Conservation (phyloP, 352 stramenopile species). For the Saprolegnia diclina region DNA sequence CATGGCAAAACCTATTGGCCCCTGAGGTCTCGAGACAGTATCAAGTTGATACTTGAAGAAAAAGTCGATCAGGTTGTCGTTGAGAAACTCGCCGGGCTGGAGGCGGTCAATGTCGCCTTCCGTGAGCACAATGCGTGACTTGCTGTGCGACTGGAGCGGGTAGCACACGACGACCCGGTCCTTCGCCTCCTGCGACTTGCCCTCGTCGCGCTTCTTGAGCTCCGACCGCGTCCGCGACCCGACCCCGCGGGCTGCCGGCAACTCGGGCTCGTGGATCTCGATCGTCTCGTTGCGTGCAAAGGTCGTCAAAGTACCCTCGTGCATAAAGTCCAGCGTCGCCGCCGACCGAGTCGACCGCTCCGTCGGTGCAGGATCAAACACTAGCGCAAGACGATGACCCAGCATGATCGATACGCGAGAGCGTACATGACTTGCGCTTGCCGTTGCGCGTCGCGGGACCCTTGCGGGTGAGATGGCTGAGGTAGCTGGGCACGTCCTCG, state of each 20-base stretch:
- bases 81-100: constrained; percentile 88
- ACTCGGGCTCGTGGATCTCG: not conserved
- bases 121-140: constrained; percentile 55
- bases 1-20: constrained; percentile 23
- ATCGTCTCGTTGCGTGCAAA: not conserved
- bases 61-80: constrained; percentile 91
- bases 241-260: no score
- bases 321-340: no score
- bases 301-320: no score
- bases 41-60: constrained; percentile 60
- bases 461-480: no score
- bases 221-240: not conserved
- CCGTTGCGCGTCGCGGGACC: no score
- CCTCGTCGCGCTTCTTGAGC: not conserved
- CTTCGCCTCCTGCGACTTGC: constrained; percentile 1
- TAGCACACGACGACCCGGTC: constrained; percentile 21
- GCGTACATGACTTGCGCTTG: no score
- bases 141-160: constrained; percentile 6
- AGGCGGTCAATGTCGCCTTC: constrained; percentile 85
- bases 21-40: constrained; percentile 36
- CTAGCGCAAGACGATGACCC: no score
- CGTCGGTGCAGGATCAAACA: no score
- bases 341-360: no score
- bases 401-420: no score
- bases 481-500: no score